phyloP scores from a whole-genome alignment of 2,329 filamentous ascomycete species.

The Arthrobotrys entomopaga region DNA sequence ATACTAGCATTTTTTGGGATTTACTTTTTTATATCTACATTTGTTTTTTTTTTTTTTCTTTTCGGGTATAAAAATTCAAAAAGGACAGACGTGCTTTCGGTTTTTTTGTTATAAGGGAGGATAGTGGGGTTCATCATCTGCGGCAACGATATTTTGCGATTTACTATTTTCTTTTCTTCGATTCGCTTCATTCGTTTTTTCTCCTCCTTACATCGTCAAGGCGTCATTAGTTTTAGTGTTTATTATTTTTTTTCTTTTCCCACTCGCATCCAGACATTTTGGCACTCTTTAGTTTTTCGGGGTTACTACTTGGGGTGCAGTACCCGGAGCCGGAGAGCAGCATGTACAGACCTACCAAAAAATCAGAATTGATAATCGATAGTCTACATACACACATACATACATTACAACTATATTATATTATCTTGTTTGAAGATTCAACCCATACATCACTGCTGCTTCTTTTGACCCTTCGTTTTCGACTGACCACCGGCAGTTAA shows the following conservation, averaged over 20 bases:
- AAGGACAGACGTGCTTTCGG: conserved; percentile 32
- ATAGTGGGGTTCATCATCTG: conserved; percentile 34
- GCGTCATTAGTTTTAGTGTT: conserved; percentile 54
- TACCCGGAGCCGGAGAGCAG: conserved; percentile 14
- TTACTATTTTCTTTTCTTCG: conserved; percentile 34
- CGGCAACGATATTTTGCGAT: conserved; percentile 39
- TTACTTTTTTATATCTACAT: conserved; percentile 36
- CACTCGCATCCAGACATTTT: conserved; percentile 18
- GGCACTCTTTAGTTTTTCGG: conserved; percentile 16
- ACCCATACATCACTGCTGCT: background rate
- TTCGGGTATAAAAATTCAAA: conserved; percentile 42
- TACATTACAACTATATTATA: background rate
- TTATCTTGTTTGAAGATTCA: background rate
- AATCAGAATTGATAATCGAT: conserved; percentile 44
- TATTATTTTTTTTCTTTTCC: conserved; percentile 28
- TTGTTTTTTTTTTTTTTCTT: conserved; percentile 38
- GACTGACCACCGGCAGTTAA: conserved; percentile 43
- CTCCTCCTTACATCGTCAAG: conserved; percentile 52
- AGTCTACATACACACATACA: conserved; percentile 1
- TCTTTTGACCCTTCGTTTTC: conserved; percentile 12
- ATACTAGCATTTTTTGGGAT: conserved; percentile 42
- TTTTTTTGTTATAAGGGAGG: conserved; percentile 35
- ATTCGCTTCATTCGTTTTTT: conserved; percentile 42
- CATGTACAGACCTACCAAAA: conserved; percentile 53
- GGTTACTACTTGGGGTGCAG: background rate